Evolutionary conservation across 495 filamentous ascomycete species (phyloP).

Genomic region (Neurospora tetraspora): DNA sequence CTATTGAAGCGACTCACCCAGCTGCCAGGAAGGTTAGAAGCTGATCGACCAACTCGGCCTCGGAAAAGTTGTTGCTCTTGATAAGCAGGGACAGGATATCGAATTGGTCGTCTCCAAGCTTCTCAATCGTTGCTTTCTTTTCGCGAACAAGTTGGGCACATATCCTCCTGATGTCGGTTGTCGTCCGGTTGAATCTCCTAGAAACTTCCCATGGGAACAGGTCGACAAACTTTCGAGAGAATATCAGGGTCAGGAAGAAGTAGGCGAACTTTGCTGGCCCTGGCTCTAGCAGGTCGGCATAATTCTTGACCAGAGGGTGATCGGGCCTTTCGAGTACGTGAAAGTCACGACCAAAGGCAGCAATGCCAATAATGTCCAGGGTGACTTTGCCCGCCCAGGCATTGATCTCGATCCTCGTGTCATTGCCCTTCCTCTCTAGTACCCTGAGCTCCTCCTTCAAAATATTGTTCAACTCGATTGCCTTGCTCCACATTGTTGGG

Average conservation of each 20-base stretch:
- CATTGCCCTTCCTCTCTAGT: slow-evolving; percentile 27
- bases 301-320: slow-evolving; percentile 55
- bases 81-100: slow-evolving; percentile 78
- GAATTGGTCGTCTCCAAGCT: slow-evolving; percentile 39
- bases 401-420: slow-evolving; percentile 48
- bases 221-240: slow-evolving; percentile 38
- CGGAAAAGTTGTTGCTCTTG: slow-evolving; percentile 59
- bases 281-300: slow-evolving; percentile 45
- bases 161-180: slow-evolving; percentile 45
- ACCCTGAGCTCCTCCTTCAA: slow-evolving; percentile 21
- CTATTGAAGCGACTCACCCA: neutral
- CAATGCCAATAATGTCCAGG: slow-evolving; percentile 76
- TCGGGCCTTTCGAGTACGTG: slow-evolving; percentile 50
- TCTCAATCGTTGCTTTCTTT: slow-evolving; percentile 51
- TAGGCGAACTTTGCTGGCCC: slow-evolving; percentile 29
- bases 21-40: slow-evolving; percentile 88
- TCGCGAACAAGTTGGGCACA: slow-evolving; percentile 53
- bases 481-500: slow-evolving; percentile 70
- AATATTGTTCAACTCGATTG: slow-evolving; percentile 15
- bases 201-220: slow-evolving; percentile 56
- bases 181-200: slow-evolving; percentile 41
- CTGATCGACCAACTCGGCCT: slow-evolving; percentile 73
- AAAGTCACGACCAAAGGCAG: slow-evolving; percentile 73
- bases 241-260: slow-evolving; percentile 29
- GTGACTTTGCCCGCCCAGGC: slow-evolving; percentile 62